A percentile compares a stretch with the other conserved stretches of the same genome.
Conservation (phyloP, 2,329 filamentous ascomycete genomes). For the Corinectria fuckeliana region DNA sequence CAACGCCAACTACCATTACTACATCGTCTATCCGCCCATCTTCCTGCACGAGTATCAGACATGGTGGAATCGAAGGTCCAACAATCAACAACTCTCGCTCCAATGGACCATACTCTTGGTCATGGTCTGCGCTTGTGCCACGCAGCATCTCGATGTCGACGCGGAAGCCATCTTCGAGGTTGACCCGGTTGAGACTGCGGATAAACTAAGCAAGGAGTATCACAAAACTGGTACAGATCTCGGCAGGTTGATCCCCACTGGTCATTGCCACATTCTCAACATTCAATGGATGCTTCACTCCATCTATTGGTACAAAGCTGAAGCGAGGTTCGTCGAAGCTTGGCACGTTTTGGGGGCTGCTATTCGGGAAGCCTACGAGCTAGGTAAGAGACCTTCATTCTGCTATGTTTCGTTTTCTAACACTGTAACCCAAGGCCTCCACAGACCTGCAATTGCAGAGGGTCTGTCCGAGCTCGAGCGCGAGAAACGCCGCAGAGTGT, state of each 20-base stretch:
- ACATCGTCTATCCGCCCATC: slow-evolving; percentile 44
- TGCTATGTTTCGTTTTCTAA: background rate
- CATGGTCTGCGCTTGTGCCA: slow-evolving; percentile 46
- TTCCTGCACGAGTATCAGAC: slow-evolving; percentile 44
- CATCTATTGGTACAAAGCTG: slow-evolving; percentile 45
- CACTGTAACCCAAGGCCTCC: slow-evolving; percentile 30
- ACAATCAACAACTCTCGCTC: slow-evolving; percentile 38
- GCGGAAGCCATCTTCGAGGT: slow-evolving; percentile 38
- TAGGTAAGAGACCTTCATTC: slow-evolving; percentile 30
- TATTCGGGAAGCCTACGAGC: slow-evolving; percentile 43
- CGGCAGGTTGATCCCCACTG: slow-evolving; percentile 40
- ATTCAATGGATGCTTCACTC: slow-evolving; percentile 46
- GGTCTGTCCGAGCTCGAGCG: slow-evolving; percentile 42
- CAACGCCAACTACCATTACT: slow-evolving; percentile 47
- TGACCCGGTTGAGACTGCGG: slow-evolving; percentile 37
- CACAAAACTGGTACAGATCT: slow-evolving; percentile 43
- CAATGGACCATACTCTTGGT: slow-evolving; percentile 47
- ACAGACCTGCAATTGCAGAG: slow-evolving; percentile 36
- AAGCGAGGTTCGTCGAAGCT: slow-evolving; percentile 43
- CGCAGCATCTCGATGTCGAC: slow-evolving; percentile 41
- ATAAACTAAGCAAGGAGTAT: slow-evolving; percentile 40
- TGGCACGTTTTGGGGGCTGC: slow-evolving; percentile 45
- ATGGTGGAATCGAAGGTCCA: slow-evolving; percentile 42
- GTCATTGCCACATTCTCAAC: slow-evolving; percentile 42
- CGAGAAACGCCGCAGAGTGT: slow-evolving; percentile 45